phyloP scores from a whole-genome alignment of 2,329 filamentous ascomycete genomes.

The Aureobasidium melanogenum region DNA sequence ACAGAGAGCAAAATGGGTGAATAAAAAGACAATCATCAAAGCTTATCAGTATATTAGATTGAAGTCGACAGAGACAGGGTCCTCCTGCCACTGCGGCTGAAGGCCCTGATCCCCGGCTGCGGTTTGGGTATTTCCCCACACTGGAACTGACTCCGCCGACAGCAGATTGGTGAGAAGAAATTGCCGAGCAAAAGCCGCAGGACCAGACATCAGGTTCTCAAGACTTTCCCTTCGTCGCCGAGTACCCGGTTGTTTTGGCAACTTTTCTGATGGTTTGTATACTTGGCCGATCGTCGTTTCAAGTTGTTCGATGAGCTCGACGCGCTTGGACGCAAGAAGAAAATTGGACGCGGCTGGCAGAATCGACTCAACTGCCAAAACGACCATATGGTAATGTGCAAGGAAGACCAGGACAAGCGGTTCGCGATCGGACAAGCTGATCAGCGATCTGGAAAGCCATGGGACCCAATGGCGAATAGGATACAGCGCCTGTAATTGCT shows the following conservation, averaged over 20 bases:
- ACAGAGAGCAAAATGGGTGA: not conserved
- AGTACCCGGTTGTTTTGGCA: not conserved
- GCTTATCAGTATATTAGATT: not conserved
- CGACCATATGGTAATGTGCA: slow-evolving; percentile 10
- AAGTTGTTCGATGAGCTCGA: slow-evolving; percentile 2
- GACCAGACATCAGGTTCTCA: not conserved
- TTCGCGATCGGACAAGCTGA: not conserved
- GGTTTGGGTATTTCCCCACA: not conserved
- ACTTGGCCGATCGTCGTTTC: not conserved
- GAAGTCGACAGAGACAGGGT: not conserved
- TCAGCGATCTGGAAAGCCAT: slow-evolving; percentile 6
- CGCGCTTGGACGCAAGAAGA: not conserved
- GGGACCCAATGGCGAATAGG: slow-evolving; percentile 4
- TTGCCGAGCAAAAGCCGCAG: slow-evolving; percentile 1
- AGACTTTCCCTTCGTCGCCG: not conserved
- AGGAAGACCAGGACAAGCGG: not conserved
- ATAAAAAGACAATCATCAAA: not conserved
- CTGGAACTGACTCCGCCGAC: not conserved
- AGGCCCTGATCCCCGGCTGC: not conserved
- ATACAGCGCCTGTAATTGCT: slow-evolving; percentile 5
- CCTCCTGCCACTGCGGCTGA: not conserved
- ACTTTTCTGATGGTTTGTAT: not conserved
- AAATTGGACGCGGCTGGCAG: not conserved
- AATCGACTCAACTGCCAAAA: slow-evolving; percentile 2
- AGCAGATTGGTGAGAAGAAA: not conserved